These are phyloP conservation scores for Adansonia digitata DNA, from an alignment of 345 rosid genomes.

Conservation along the genomic window DNA sequence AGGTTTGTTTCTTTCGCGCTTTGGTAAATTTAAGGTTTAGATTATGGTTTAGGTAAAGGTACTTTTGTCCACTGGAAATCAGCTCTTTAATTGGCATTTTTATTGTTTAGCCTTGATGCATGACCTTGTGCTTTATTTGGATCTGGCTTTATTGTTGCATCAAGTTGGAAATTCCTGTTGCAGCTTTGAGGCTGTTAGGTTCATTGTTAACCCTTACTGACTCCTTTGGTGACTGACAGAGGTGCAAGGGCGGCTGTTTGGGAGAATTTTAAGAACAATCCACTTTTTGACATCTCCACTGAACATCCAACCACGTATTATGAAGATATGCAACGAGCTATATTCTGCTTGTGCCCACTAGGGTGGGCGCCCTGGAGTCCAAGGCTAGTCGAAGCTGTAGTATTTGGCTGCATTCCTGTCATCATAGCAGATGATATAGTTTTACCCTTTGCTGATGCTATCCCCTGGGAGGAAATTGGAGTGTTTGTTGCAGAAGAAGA, in stretches of 20 bases:
- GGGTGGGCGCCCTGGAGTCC: slow-evolving; percentile 99
- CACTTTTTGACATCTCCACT: slow-evolving; percentile 87
- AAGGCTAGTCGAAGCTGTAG: slow-evolving; percentile 93
- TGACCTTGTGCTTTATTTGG: not conserved
- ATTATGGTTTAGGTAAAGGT: not conserved
- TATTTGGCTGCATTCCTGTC: slow-evolving; percentile 94
- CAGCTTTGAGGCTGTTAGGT: not conserved
- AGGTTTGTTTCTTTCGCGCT: slow-evolving; percentile 44
- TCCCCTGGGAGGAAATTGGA: slow-evolving; percentile 97
- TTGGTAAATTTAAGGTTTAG: not conserved
- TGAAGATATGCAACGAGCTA: slow-evolving; percentile 93
- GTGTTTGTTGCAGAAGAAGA: slow-evolving; percentile 85
- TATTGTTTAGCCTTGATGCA: not conserved
- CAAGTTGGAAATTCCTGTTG: not conserved
- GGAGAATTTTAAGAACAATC: slow-evolving; percentile 96
- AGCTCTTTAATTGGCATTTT: not conserved
- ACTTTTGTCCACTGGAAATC: not conserved
- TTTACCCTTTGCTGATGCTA: slow-evolving; percentile 89
- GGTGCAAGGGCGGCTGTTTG: slow-evolving; percentile 99
- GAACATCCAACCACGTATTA: slow-evolving; percentile 93
- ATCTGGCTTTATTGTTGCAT: not conserved
- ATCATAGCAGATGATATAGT: slow-evolving; percentile 95
- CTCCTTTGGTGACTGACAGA: slow-evolving; percentile 32
- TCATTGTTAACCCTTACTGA: slow-evolving; percentile 10
- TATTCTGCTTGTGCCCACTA: slow-evolving; percentile 90